Percentiles rank a stretch among this genome's conserved stretches.
These are phyloP conservation scores for Arachnopeziza araneosa DNA, from an alignment of 2,329 filamentous ascomycete species.

Conservation along the genomic window DNA sequence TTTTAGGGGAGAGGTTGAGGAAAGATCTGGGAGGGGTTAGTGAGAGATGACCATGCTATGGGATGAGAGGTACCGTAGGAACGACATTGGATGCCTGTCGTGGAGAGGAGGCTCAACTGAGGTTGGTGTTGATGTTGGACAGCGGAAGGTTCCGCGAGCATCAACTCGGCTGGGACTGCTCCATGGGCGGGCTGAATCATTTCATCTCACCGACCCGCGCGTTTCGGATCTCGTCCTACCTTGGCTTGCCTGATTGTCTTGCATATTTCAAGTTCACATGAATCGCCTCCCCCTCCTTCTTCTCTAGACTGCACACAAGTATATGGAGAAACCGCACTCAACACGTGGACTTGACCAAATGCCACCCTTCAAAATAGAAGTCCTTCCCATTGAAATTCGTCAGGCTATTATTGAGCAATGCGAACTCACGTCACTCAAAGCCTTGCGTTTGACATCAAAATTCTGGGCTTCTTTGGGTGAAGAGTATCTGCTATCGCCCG, in stretches of 20 bases:
- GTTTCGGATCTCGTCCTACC: too few relatives aligned
- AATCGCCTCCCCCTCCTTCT: background rate
- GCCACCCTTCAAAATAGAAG: background rate
- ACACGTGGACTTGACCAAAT: background rate
- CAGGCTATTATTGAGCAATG: constrained; percentile 15
- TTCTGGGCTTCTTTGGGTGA: constrained; percentile 20
- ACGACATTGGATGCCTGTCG: background rate
- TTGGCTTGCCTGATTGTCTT: background rate
- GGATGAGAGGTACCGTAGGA: background rate
- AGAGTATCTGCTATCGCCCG: constrained; percentile 21
- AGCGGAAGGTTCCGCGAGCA: background rate
- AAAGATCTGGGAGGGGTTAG: constrained; percentile 40
- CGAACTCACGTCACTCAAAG: constrained; percentile 14
- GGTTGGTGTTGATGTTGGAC: background rate
- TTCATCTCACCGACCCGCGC: too few relatives aligned
- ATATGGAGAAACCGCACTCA: background rate
- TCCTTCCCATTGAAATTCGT: constrained; percentile 8
- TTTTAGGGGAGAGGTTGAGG: constrained; percentile 63
- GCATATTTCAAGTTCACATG: background rate
- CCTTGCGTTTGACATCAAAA: constrained; percentile 18
- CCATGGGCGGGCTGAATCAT: too few relatives aligned
- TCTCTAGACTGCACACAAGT: background rate
- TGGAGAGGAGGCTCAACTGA: background rate
- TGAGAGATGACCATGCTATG: background rate
- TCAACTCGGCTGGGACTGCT: background rate